Conservation (phyloP, 2,329 filamentous ascomycete species). For the Xylaria hypoxylon region DNA sequence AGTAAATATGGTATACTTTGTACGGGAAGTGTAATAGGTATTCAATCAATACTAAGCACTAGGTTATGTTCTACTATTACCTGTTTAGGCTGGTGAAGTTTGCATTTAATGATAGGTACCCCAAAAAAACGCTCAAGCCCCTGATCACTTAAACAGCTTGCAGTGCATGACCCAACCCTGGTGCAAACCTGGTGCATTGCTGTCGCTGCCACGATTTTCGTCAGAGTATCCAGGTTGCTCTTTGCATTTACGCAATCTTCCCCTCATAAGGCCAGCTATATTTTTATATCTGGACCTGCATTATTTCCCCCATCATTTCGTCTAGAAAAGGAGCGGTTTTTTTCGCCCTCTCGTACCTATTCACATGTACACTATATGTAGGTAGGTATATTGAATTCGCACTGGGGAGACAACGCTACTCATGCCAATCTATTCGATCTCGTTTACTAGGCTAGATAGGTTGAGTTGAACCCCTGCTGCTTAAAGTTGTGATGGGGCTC, state of each 20-base stretch:
- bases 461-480: background rate
- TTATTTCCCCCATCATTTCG: constrained; percentile 3
- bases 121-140: background rate
- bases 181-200: background rate
- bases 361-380: background rate
- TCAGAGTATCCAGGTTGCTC: background rate
- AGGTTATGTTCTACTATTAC: constrained; percentile 2
- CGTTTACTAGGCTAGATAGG: too few species aligned
- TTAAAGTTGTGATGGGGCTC: background rate
- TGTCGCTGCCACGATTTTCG: constrained; percentile 24
- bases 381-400: background rate
- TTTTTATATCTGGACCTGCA: background rate
- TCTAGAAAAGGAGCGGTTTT: background rate
- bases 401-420: constrained; percentile 12
- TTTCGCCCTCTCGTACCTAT: constrained; percentile 11
- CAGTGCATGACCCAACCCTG: background rate
- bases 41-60: too few species aligned
- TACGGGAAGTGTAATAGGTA: too few species aligned
- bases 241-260: background rate
- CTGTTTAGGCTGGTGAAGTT: constrained; percentile 5
- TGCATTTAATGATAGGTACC: background rate
- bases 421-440: constrained; percentile 14
- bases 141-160: constrained; percentile 28
- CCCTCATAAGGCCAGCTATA: background rate
- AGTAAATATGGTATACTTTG: too few species aligned